Base-by-base conservation (phyloP, 75 land plant species). In the Larix kaempferi region DNA sequence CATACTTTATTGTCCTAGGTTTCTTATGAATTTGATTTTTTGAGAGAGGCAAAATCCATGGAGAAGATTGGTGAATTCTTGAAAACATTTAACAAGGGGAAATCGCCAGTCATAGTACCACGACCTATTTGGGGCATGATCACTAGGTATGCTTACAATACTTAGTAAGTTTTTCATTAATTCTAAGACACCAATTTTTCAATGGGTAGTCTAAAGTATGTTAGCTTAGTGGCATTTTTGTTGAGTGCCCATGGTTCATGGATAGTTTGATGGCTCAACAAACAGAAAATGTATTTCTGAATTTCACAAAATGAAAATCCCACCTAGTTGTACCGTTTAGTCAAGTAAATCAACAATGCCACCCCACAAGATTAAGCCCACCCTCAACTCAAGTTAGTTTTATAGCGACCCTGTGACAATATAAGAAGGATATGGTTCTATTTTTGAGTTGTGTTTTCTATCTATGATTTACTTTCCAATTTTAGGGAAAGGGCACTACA, bases 1-100 rank as follows among this genome's bases (percentile, higher is more conserved):
- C 29, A 19, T 76, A 41, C n/a, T 6, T 17, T 25, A 21, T 41
- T 56, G 17, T 56, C 75, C 37, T 74, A 96, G 99, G 89, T 96
- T 79, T 94, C 90, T 61, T 89, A 87, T 83, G 99, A 96, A 83
- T 96, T 96, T 84, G 93, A 96, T 84, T 96, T 96, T 76, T 39
- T 63, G 15, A 86, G 98, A 58, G 99, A 96, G 72, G 98, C 99
- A 59, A 73, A 82, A 59, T 96, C 99, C 23, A 96, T 96, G 98
- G 90, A 92, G 64, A 91, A 85, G 77, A 94, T 96, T 27, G 87
- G 85, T 25, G 86, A 75, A 12, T 91, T 91, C 64, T 61, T 96
- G 10, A 62, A 76, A 22, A 63, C 54, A 37, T 84, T 82, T 59
- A 88, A 89, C 83, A 87, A 82, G 65, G 86, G 82, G 29, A 90